phyloP scores from a whole-genome alignment of 2,329 filamentous ascomycete genomes.

The Aspergillus versicolor region DNA sequence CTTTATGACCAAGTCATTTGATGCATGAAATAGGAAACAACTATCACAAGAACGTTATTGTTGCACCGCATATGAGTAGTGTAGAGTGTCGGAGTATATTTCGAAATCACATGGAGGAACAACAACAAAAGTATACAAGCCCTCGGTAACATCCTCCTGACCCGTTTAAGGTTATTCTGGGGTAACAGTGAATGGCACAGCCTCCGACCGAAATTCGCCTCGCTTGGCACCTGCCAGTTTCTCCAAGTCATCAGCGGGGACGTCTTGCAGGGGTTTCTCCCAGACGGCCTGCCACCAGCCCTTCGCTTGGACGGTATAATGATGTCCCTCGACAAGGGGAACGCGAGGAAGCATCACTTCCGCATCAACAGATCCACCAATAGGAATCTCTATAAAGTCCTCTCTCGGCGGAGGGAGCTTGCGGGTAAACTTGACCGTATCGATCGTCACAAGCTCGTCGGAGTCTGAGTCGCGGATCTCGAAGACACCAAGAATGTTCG shows the following conservation, averaged over 20 bases:
- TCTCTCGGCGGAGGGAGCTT: slow-evolving; percentile 29
- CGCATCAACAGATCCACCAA: slow-evolving; percentile 21
- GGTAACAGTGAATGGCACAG: not conserved
- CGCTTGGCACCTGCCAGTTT: slow-evolving; percentile 17
- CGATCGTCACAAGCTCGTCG: slow-evolving; percentile 23
- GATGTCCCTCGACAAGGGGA: slow-evolving; percentile 28
- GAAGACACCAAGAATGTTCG: slow-evolving; percentile 32
- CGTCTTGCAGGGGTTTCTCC: slow-evolving; percentile 22
- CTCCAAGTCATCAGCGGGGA: slow-evolving; percentile 24
- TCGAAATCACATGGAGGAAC: not conserved
- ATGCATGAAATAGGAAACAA: not conserved
- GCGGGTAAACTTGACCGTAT: slow-evolving; percentile 35
- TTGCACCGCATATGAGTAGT: not conserved
- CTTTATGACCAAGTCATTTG: slow-evolving; percentile 1
- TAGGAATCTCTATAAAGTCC: slow-evolving; percentile 33
- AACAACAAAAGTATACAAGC: no score
- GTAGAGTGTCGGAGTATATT: not conserved
- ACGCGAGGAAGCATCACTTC: slow-evolving; percentile 28
- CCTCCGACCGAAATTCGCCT: slow-evolving; percentile 25
- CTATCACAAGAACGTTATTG: not conserved
- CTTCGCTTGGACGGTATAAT: slow-evolving; percentile 32
- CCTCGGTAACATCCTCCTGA: no score
- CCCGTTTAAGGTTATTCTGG: not conserved
- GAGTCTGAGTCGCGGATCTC: slow-evolving; percentile 24
- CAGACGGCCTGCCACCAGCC: slow-evolving; percentile 40